Base-by-base conservation (phyloP, 2,329 filamentous ascomycete genomes). In the Fusarium algeriense region DNA sequence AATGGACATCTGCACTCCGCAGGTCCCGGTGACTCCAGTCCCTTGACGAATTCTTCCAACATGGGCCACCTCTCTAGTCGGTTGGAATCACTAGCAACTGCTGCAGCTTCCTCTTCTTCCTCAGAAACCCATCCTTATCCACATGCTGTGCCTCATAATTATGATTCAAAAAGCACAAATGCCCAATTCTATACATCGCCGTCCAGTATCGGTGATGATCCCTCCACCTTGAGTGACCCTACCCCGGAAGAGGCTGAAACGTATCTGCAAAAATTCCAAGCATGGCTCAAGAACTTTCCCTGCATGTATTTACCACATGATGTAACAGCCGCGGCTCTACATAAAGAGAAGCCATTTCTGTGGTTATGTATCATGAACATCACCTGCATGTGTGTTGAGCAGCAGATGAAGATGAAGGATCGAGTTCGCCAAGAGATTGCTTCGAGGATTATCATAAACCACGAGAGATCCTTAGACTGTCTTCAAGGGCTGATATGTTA, bases 381-480 rank as follows among this genome's bases (percentile, higher is more conserved):
- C 13, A 83, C 84, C 3, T 82, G 81, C 45, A 84, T 81, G 69
- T 83, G 82, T 3, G 77, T 79, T 0, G 73, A 78, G 6, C 80
- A 82, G 55, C 85, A 87, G 60, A 53, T 77, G 0, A 75, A 77
- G 2, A 73, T 86, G 38, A 79, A 80, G 38, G 81, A 82, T 4
- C 80, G 79, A 20, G 78, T 85, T 9, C 83, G 84, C 44, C 79
- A 82, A 46, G 80, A 84, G 30, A 56, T 88, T 17, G 81, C 85
- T 0, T 79, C 83, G n/a, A 82, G 81, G 60, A 77, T 87, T 30
- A 71, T 89, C 10, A 63, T 87, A 15, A 81, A 85, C 13, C 78
- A 82, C n/a, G 85, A 88, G 60, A 82, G 83, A 54, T 83, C 76
- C 50, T 78, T 89, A 41, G 88, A 90, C 67, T 68, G 89, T 14